Conservation (phyloP, 257 asterid genomes). For the Solanum chiquidenum region DNA sequence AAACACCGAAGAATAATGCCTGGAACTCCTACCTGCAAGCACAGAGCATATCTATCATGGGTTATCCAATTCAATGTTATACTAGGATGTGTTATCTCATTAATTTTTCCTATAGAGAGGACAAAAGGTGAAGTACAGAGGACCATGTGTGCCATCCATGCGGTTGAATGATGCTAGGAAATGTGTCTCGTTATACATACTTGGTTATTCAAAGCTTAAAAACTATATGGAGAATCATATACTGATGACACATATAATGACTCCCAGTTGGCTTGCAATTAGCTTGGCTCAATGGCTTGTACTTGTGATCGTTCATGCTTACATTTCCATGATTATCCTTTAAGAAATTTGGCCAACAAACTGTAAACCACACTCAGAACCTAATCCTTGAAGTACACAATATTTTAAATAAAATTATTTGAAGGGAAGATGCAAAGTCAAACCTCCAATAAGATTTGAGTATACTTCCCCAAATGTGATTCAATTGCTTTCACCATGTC, state of each 20-base stretch:
- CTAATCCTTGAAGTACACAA: not conserved
- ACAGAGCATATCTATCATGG: constrained; percentile 6
- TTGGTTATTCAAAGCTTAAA: not conserved
- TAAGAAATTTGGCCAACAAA: not conserved
- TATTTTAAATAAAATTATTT: not conserved
- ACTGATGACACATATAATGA: not conserved
- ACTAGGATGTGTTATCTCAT: not conserved
- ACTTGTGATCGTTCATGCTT: not conserved
- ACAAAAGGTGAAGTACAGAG: not conserved
- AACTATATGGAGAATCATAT: not conserved
- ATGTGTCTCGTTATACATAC: not conserved
- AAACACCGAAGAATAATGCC: constrained; percentile 57
- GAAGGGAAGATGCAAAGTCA: constrained; percentile 5
- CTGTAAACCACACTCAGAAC: not conserved
- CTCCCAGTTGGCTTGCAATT: not conserved
- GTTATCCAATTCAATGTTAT: not conserved
- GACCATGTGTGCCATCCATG: not conserved
- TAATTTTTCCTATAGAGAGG: not conserved
- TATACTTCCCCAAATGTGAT: constrained; percentile 70
- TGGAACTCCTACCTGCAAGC: constrained; percentile 61
- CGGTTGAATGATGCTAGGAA: not conserved
- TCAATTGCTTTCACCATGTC: constrained; percentile 89
- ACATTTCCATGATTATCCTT: not conserved
- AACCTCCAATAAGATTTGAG: constrained; percentile 89
- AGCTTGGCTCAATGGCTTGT: not conserved